A percentile compares a stretch with the other conserved stretches of the same genome.
Conservation (phyloP, 106 monocot species). For the Vanilla planifolia region DNA sequence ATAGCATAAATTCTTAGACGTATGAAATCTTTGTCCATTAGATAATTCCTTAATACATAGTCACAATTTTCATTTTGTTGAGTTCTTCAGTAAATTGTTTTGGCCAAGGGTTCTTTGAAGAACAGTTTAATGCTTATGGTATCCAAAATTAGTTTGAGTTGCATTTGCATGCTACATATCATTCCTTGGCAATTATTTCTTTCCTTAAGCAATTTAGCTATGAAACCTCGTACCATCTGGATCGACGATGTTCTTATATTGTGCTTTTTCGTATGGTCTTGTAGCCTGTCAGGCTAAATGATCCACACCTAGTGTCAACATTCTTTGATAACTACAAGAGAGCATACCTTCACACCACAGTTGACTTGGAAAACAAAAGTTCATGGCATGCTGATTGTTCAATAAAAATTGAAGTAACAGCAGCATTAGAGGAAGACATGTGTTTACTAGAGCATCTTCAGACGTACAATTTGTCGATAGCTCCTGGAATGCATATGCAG, state of each 20-base stretch:
- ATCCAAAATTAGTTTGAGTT: not conserved
- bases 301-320: constrained; percentile 88
- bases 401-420: constrained; percentile 69
- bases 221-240: too few relatives aligned
- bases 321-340: constrained; percentile 88
- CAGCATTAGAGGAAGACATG: constrained; percentile 64
- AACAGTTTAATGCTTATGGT: not conserved
- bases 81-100: too few relatives aligned
- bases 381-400: constrained; percentile 74
- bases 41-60: too few relatives aligned
- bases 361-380: constrained; percentile 86
- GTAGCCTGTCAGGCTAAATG: constrained; percentile 88
- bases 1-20: too few relatives aligned
- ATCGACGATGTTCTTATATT: not conserved
- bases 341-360: constrained; percentile 69
- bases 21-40: too few relatives aligned
- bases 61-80: too few relatives aligned
- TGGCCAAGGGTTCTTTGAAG: too few relatives aligned
- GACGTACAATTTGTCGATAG: constrained; percentile 48
- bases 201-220: too few relatives aligned
- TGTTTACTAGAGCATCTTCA: constrained; percentile 73
- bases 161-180: not conserved
- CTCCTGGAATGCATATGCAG: constrained; percentile 41
- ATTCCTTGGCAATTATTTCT: too few relatives aligned
- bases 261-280: constrained; percentile 7